Conservation (phyloP, 805 yeast species). For the Nakazawaea holstii region DNA sequence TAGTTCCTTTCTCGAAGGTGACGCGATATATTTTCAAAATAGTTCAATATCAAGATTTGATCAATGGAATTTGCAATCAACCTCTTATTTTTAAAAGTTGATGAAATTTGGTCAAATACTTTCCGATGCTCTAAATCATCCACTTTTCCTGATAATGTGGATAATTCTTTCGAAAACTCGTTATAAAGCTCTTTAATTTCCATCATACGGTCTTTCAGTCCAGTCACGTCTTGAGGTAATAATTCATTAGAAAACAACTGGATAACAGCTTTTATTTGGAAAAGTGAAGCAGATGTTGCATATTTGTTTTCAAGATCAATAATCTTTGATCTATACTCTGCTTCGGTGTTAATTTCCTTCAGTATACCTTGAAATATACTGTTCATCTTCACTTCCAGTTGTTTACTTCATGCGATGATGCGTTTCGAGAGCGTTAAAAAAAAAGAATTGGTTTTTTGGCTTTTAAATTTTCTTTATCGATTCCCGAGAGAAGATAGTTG, state of each 20-base stretch:
- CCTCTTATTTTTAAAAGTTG: neutral
- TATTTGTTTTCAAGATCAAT: neutral
- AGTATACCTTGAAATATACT: neutral
- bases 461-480: no score
- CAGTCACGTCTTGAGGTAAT: neutral
- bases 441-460: neutral
- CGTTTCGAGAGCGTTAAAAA: no score
- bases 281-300: neutral
- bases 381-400: neutral
- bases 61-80: neutral
- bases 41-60: no score
- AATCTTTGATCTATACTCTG: neutral
- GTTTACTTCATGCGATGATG: no score
- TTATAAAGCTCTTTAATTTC: no score
- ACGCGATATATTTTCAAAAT: neutral
- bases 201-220: no score
- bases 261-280: neutral
- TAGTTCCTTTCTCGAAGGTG: neutral
- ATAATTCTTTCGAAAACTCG: no score
- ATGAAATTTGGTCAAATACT: neutral
- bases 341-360: neutral
- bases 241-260: neutral
- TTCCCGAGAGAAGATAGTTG: no score
- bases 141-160: neutral
- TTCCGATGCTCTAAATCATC: neutral